Evolutionary conservation across 2,329 filamentous ascomycete genomes (phyloP).

Genomic region (Cercospora citrullina): DNA sequence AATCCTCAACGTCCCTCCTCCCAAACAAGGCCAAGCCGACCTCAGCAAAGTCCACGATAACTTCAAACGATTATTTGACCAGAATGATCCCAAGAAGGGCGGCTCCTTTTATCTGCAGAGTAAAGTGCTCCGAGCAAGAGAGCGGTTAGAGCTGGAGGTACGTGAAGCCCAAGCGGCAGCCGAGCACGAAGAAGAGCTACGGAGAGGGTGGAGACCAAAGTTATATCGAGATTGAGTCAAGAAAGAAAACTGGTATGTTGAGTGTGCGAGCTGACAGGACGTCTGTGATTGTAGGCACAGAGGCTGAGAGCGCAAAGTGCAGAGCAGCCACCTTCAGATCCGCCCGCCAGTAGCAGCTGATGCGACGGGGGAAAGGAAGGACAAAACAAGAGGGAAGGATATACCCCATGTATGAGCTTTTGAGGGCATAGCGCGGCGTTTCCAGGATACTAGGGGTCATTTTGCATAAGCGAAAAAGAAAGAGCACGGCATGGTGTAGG

Average conservation of each 20-base stretch:
- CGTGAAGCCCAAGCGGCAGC: conserved; percentile 69
- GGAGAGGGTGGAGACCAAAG: conserved; percentile 91
- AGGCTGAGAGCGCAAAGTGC: conserved; percentile 33
- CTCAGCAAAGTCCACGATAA: conserved; percentile 77
- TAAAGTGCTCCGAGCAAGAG: conserved; percentile 87
- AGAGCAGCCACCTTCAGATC: conserved; percentile 16
- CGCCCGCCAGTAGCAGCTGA: conserved; percentile 17
- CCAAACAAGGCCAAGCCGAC: conserved; percentile 73
- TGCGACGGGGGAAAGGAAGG: neutral
- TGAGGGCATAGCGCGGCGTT: conserved; percentile 36
- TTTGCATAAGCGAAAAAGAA: conserved; percentile 10
- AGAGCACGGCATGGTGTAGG: conserved; percentile 10
- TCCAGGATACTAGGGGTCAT: conserved; percentile 17
- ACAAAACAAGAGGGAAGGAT: conserved; percentile 5
- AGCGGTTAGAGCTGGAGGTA: conserved; percentile 87
- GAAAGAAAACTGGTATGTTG: conserved; percentile 14
- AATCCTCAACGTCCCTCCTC: conserved; percentile 93
- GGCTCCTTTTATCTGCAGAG: conserved; percentile 98
- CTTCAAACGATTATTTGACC: conserved; percentile 93
- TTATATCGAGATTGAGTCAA: conserved; percentile 75
- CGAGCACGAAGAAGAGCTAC: conserved; percentile 72
- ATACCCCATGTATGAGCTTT: conserved; percentile 18
- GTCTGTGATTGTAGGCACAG: conserved; percentile 29
- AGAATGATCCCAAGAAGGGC: conserved; percentile 91
- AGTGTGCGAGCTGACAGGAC: conserved; percentile 26